phyloP scores from a whole-genome alignment of 2,329 filamentous ascomycete genomes.

The Parastagonospora avenae region DNA sequence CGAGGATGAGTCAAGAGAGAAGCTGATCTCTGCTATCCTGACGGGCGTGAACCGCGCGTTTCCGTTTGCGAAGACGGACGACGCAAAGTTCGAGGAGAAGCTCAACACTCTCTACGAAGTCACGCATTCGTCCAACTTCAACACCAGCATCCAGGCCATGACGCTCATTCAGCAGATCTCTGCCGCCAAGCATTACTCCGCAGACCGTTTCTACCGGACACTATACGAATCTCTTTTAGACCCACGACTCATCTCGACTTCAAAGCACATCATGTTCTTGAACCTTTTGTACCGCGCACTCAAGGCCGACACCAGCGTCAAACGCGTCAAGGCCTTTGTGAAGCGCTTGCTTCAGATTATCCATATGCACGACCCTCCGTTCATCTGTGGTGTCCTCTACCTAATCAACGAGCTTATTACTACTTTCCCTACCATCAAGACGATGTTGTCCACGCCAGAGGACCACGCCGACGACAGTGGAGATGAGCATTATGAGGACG shows the following conservation, averaged over 20 bases:
- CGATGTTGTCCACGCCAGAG: slow-evolving; percentile 70
- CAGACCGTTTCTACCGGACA: slow-evolving; percentile 92
- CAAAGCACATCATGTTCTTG: slow-evolving; percentile 93
- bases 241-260: slow-evolving; percentile 83
- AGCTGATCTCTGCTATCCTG: slow-evolving; percentile 87
- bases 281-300: slow-evolving; percentile 88
- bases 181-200: slow-evolving; percentile 75
- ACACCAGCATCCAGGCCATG: slow-evolving; percentile 94
- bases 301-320: slow-evolving; percentile 87
- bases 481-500: slow-evolving; percentile 73
- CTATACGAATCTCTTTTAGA: slow-evolving; percentile 95
- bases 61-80: slow-evolving; percentile 84
- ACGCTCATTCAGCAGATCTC: slow-evolving; percentile 94
- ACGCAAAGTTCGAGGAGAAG: slow-evolving; percentile 82
- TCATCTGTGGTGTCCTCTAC: slow-evolving; percentile 91
- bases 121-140: slow-evolving; percentile 98
- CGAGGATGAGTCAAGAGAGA: slow-evolving; percentile 77
- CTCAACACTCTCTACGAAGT: slow-evolving; percentile 94
- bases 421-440: slow-evolving; percentile 78
- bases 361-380: slow-evolving; percentile 87
- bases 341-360: slow-evolving; percentile 90
- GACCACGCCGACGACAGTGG: slow-evolving; percentile 79
- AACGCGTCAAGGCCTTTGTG: slow-evolving; percentile 92
- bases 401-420: slow-evolving; percentile 79
- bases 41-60: slow-evolving; percentile 96